Conservation (phyloP, 2,329 filamentous ascomycete genomes). For the Colletotrichum liaoningense region DNA sequence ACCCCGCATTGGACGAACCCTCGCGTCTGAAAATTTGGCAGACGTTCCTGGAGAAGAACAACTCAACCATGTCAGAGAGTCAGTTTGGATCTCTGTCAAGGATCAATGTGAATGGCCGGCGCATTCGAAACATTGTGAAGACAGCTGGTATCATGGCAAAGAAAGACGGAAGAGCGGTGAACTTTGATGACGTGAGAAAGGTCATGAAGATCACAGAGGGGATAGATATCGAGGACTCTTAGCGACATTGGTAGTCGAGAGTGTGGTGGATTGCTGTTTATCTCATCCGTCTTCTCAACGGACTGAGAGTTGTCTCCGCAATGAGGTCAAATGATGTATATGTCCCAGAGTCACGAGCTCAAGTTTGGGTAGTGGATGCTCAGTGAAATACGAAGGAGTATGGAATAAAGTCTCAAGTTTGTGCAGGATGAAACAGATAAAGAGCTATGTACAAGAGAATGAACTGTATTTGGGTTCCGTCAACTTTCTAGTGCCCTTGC, state of each 20-base stretch:
- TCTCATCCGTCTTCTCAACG: not conserved
- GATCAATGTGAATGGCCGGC: slow-evolving; percentile 38
- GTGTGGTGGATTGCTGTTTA: not conserved
- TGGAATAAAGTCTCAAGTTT: not conserved
- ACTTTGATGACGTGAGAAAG: slow-evolving; percentile 38
- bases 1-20: slow-evolving; percentile 40
- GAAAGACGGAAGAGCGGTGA: slow-evolving; percentile 24
- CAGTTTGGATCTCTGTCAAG: slow-evolving; percentile 34
- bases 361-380: too few species aligned
- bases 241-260: not conserved
- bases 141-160: slow-evolving; percentile 40
- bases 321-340: too few species aligned
- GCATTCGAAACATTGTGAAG: slow-evolving; percentile 41
- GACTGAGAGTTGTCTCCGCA: not conserved
- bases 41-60: slow-evolving; percentile 37
- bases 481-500: not conserved
- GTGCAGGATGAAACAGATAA: not conserved
- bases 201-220: slow-evolving; percentile 42
- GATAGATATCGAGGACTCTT: slow-evolving; percentile 1
- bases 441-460: not conserved
- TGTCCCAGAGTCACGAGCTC: too few species aligned
- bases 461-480: too few species aligned
- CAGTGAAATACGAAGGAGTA: too few species aligned
- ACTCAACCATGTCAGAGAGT: slow-evolving; percentile 21
- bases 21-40: slow-evolving; percentile 41